Base-by-base conservation (phyloP, 768 basidiomycete genomes). In the Leccinellum albellum region DNA sequence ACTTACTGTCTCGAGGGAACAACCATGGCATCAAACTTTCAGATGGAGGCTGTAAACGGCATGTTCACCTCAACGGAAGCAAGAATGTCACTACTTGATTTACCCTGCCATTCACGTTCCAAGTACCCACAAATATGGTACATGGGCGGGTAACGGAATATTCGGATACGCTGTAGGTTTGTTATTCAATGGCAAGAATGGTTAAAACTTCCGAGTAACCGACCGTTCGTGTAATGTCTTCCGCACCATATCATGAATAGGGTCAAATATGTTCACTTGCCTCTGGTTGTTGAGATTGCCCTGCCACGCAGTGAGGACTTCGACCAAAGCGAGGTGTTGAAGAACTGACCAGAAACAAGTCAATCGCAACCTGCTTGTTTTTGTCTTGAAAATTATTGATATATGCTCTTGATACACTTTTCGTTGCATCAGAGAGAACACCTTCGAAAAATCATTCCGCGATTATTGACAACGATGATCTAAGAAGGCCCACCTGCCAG, bases 331-430 rank as follows among this genome's bases (percentile, higher is more conserved):
- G 51, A n/a, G 35, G 17, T 35, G 32, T 24, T 9, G 44, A n/a
- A 28, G 24, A 9, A 72, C 85, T 45, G 54, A 95, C 96, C 65
- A 99, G 78, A 65, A 98, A 90, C 82, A 94, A 89, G 68, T 99
- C 97, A 58, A 98, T 98, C 0, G 95, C 94, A 3, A 82, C 71
- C 66, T 99, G 97, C 69, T 99, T 99, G 35, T 82, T 85, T 70
- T 91, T 91, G 70, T 99, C 97, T 65, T 95, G 90, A 69, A 99
- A 97, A 69, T 98, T 98, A 66, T 95, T 97, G 66, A 98, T 96
- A 66, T 98, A 99, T 35, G 95, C 95, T 58, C 96, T 84, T 3
- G 91, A 93, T 31, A 93, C 89, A 65, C 91, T 95, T 72, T 99
- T 99, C 4, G 94, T 96, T 4, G 96, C 97, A 75, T 99, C 95